Conservation (phyloP, 2,329 filamentous ascomycete genomes). For the Alternaria rosae region DNA sequence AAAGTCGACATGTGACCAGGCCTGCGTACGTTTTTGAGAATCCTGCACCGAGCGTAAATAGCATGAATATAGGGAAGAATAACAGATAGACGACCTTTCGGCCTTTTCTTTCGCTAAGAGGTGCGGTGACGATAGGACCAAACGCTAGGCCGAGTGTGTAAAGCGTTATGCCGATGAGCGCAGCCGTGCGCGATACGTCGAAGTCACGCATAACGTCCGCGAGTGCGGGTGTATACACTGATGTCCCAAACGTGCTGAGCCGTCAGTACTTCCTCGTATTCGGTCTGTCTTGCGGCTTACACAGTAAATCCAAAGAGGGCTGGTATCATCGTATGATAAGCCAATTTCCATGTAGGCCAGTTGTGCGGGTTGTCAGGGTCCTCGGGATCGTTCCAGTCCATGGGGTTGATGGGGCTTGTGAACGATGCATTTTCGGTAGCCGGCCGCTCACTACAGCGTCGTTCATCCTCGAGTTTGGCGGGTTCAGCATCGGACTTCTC, state of each 20-base stretch:
- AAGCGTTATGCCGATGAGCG: slow-evolving; percentile 66
- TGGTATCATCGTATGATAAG: slow-evolving; percentile 46
- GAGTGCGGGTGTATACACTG: slow-evolving; percentile 61
- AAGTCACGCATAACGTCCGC: slow-evolving; percentile 62
- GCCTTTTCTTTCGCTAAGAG: slow-evolving; percentile 66
- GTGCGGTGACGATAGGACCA: slow-evolving; percentile 67
- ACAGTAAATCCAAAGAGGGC: slow-evolving; percentile 48
- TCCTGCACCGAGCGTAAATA: slow-evolving; percentile 66
- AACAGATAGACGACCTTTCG: slow-evolving; percentile 61
- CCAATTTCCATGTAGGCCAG: slow-evolving; percentile 43
- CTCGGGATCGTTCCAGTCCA: slow-evolving; percentile 44
- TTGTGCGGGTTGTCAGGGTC: slow-evolving; percentile 51
- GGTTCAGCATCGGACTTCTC: neutral
- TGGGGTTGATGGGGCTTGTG: neutral
- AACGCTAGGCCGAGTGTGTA: slow-evolving; percentile 68
- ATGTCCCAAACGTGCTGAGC: slow-evolving; percentile 60
- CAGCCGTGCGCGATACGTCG: slow-evolving; percentile 61
- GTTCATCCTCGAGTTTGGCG: neutral
- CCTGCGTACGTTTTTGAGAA: slow-evolving; percentile 60
- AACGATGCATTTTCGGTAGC: neutral
- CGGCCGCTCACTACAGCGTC: neutral
- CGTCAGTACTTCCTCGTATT: neutral
- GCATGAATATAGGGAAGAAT: slow-evolving; percentile 56
- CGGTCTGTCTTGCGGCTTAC: slow-evolving; percentile 24
- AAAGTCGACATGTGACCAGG: slow-evolving; percentile 67